Percentiles rank a stretch among this genome's conserved stretches.
Evolutionary conservation across 805 yeast species (phyloP).

Genomic region (Candida fluviatilis): DNA sequence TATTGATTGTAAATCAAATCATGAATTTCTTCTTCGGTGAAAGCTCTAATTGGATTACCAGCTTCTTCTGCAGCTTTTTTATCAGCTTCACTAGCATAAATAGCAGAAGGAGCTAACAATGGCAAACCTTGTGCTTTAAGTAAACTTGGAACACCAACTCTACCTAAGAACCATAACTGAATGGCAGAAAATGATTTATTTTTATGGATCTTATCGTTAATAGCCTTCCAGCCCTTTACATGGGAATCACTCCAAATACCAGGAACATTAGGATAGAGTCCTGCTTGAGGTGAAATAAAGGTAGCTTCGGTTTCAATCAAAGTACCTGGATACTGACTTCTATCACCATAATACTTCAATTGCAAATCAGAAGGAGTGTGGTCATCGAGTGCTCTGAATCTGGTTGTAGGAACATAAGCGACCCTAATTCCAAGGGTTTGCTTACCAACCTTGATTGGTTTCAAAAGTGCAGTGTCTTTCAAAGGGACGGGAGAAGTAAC

Average conservation of each 20-base stretch:
- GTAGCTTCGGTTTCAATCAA: slow-evolving; percentile 30
- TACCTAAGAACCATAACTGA: slow-evolving; percentile 54
- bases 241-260: slow-evolving; percentile 49
- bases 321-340: slow-evolving; percentile 26
- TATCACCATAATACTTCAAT: slow-evolving; percentile 23
- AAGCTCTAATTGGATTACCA: slow-evolving; percentile 13
- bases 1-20: slow-evolving; percentile 10
- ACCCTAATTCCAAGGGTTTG: slow-evolving; percentile 15
- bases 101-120: slow-evolving; percentile 13
- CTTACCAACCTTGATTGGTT: slow-evolving; percentile 30
- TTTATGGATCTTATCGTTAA: slow-evolving; percentile 42
- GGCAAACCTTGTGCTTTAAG: slow-evolving; percentile 19
- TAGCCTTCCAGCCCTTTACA: slow-evolving; percentile 43
- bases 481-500: slow-evolving; percentile 8
- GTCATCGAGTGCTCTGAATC: slow-evolving; percentile 18
- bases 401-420: slow-evolving; percentile 22
- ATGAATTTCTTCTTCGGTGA: slow-evolving; percentile 16
- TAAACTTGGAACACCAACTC: slow-evolving; percentile 27
- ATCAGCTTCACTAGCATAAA: slow-evolving; percentile 12
- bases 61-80: slow-evolving; percentile 10
- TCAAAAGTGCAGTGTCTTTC: slow-evolving; percentile 19
- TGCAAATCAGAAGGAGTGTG: slow-evolving; percentile 24
- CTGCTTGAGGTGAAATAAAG: slow-evolving; percentile 24
- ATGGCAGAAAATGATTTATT: slow-evolving; percentile 38
- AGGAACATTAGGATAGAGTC: slow-evolving; percentile 42